These are phyloP conservation scores for Anisodus tanguticus DNA, from an alignment of 257 asterid genomes.

Conservation along the genomic window DNA sequence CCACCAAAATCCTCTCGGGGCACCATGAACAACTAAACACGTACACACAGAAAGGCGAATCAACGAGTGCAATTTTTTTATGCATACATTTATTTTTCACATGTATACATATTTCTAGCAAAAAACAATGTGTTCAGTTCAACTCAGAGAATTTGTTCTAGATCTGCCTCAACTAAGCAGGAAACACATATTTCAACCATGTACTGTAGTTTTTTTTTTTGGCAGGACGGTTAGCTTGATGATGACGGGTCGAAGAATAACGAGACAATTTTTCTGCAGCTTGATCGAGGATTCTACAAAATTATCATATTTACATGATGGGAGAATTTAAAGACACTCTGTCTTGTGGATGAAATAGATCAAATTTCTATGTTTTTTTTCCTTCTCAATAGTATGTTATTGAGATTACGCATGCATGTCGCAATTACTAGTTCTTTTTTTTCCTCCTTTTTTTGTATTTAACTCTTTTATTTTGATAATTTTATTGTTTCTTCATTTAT, in stretches of 20 bases:
- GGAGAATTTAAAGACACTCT: too few relatives aligned
- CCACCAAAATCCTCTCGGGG: slow-evolving; percentile 23
- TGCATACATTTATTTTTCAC: not conserved
- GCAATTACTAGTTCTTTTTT: not conserved
- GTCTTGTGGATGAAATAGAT: too few relatives aligned
- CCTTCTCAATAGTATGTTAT: not conserved
- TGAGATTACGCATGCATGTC: not conserved
- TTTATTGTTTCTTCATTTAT: not conserved
- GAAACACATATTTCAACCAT: not conserved
- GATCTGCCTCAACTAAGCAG: not conserved
- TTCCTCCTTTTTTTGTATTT: not conserved
- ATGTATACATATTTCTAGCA: not conserved
- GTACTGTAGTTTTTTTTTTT: not conserved
- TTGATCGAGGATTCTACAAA: not conserved
- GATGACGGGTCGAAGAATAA: not conserved
- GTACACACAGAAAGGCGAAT: not conserved
- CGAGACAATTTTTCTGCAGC: not conserved
- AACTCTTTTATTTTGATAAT: not conserved
- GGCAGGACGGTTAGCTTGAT: not conserved
- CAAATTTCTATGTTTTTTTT: not conserved
- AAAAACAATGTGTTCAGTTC: not conserved
- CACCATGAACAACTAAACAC: not conserved
- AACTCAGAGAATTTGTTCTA: not conserved
- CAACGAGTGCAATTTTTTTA: not conserved
- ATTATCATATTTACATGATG: too few relatives aligned